phyloP scores from a whole-genome alignment of 805 yeast species.

The Ogataea trehalophila region DNA sequence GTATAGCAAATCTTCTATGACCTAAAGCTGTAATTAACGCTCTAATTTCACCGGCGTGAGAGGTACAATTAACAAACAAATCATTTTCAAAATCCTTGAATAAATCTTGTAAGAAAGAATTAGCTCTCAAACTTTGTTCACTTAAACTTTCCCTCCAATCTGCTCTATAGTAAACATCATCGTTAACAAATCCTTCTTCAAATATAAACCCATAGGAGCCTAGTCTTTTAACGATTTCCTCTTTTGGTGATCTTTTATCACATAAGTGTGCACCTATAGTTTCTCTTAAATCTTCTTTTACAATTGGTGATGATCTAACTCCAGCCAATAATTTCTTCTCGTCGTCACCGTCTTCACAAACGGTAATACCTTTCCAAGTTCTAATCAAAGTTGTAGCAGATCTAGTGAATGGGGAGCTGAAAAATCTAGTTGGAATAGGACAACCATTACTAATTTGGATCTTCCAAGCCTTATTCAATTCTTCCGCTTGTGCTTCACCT shows the following conservation, averaged over 20 bases:
- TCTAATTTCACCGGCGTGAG: constrained; percentile 59
- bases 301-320: constrained; percentile 21
- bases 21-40: constrained; percentile 45
- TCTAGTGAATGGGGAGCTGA: constrained; percentile 60
- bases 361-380: constrained; percentile 44
- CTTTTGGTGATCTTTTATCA: constrained; percentile 47
- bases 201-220: constrained; percentile 37
- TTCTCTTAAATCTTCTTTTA: constrained; percentile 51
- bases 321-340: constrained; percentile 10
- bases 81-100: constrained; percentile 32
- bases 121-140: constrained; percentile 47
- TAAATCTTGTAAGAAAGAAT: constrained; percentile 39
- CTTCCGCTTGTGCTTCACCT: constrained; percentile 54
- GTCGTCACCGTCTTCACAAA: constrained; percentile 22
- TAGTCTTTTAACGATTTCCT: constrained; percentile 35
- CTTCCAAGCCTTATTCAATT: constrained; percentile 40
- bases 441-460: constrained; percentile 41
- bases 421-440: constrained; percentile 52
- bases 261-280: constrained; percentile 57
- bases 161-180: constrained; percentile 42
- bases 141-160: constrained; percentile 43
- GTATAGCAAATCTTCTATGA: constrained; percentile 53
- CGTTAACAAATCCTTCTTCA: constrained; percentile 42
- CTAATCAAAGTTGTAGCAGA: constrained; percentile 50
- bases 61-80: constrained; percentile 42